phyloP scores from a whole-genome alignment of 106 monocot species.

The Acanthochlamys bracteata region DNA sequence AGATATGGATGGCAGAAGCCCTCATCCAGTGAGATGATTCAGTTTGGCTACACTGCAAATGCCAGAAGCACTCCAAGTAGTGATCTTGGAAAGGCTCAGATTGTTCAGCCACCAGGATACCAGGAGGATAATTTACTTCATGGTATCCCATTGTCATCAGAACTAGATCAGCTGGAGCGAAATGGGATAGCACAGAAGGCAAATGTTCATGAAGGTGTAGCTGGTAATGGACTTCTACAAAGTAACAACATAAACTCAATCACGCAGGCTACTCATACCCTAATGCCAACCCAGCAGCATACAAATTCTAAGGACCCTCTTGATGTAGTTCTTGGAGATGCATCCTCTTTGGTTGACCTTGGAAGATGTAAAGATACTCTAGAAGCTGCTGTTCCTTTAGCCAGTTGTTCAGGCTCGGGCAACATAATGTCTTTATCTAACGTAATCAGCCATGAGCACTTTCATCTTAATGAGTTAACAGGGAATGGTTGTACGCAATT shows the following conservation, averaged over 20 bases:
- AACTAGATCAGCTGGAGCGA: conserved; percentile 33
- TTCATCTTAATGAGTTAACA: conserved; percentile 12
- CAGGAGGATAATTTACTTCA: conserved; percentile 32
- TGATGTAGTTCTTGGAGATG: conserved; percentile 16
- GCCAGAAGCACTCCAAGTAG: conserved; percentile 18
- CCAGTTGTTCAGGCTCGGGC: conserved; percentile 13
- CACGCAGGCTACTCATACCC: conserved; percentile 17
- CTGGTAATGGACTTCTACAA: conserved; percentile 14
- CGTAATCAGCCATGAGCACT: conserved; percentile 12
- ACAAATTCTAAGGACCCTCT: conserved; percentile 26
- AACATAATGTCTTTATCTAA: conserved; percentile 10
- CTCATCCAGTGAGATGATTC: conserved; percentile 36
- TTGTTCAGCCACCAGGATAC: conserved; percentile 22
- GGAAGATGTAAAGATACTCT: conserved; percentile 34
- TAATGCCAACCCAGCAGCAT: conserved; percentile 16
- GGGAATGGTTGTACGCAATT: neutral
- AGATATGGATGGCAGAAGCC: conserved; percentile 16
- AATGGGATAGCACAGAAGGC: conserved; percentile 25
- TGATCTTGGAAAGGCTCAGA: conserved; percentile 35
- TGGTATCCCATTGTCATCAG: conserved; percentile 30
- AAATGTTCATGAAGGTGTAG: conserved; percentile 21
- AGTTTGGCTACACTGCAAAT: conserved; percentile 20
- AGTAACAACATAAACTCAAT: conserved; percentile 18
- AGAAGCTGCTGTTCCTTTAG: conserved; percentile 26
- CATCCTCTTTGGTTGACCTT: conserved; percentile 34